Evolutionary conservation across 257 asterid genomes (phyloP), one percentile per base, ranked within the genome.

Genomic region (Eustoma russellianum): DNA sequence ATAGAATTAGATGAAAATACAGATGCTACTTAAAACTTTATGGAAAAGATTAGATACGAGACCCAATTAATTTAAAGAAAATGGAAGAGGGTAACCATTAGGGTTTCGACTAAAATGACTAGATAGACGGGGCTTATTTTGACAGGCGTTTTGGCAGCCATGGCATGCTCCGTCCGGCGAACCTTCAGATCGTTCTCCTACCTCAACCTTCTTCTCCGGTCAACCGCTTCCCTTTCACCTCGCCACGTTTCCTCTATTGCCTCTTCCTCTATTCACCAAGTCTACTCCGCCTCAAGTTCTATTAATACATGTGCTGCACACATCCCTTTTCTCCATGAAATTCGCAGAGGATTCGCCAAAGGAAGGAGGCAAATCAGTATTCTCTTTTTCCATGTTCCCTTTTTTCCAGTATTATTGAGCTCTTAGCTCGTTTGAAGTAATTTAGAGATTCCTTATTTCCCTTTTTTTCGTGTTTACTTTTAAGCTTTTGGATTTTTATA

Each of bases 281-380:
- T 55, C 33, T 61, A 56, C 66, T 49, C 61, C 52, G 64, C 63
- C 45, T 52, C 58, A 55, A 60, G 48, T 40, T 69, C 63, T 55
- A 48, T 54, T 46, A 40, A 60, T 48, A 47, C 64, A 14, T 64
- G 41, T 14, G 60, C 72, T 55, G 56, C 67, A 8, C 52, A 55
- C 13, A 41, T 70, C 41, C 56, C 15, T 41, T 67, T 56, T 52
- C 51, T 59, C 33, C 72, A 70, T 14, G 65, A 61, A 59, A 48
- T 47, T 50, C 77, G 74, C 57, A 76, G 95, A 67, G 74, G 87
- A 44, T 89, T 80, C 66, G 83, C 93, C 50, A 89, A 79, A 79
- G 88, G 80, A 74, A 77, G 86, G 61, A 83, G 75, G 52, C 95
- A 64, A 65, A 57, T 63, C 28, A 66, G 88, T 75, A 73, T 28